phyloP scores from a whole-genome alignment of 805 yeast species.

The Candida alai region DNA sequence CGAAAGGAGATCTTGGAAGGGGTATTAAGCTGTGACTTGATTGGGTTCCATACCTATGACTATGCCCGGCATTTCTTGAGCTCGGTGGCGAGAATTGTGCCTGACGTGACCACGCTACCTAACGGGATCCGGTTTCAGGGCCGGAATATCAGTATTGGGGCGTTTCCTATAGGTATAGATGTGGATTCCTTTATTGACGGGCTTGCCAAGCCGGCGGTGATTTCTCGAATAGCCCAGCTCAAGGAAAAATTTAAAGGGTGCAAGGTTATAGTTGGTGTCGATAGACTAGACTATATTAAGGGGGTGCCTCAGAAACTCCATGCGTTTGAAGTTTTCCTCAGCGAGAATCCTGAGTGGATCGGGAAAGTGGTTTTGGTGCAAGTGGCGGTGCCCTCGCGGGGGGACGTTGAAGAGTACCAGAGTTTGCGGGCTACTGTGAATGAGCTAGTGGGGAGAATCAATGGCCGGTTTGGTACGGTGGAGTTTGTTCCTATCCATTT shows the following conservation, averaged over 20 bases:
- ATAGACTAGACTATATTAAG: slow-evolving; percentile 91
- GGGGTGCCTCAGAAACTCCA: slow-evolving; percentile 98
- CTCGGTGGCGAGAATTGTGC: slow-evolving; percentile 76
- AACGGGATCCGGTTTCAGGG: slow-evolving; percentile 82
- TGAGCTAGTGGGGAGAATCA: slow-evolving; percentile 93
- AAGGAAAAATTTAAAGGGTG: slow-evolving; percentile 64
- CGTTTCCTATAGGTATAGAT: slow-evolving; percentile 99
- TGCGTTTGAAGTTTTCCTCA: slow-evolving; percentile 89
- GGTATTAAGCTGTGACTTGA: slow-evolving; percentile 86
- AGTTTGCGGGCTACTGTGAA: slow-evolving; percentile 89
- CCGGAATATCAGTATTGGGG: slow-evolving; percentile 81
- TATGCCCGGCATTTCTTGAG: slow-evolving; percentile 94
- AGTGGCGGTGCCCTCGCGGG: slow-evolving; percentile 96
- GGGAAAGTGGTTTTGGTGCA: slow-evolving; percentile 95
- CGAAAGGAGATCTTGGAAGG: slow-evolving; percentile 89
- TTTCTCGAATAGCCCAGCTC: slow-evolving; percentile 60
- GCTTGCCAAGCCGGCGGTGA: slow-evolving; percentile 57
- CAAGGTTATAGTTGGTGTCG: slow-evolving; percentile 94
- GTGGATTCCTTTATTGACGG: slow-evolving; percentile 88
- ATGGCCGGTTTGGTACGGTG: slow-evolving; percentile 93
- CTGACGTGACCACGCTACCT: slow-evolving; percentile 76
- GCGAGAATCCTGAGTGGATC: slow-evolving; percentile 96
- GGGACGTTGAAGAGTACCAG: slow-evolving; percentile 97
- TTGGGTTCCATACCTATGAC: slow-evolving; percentile 99
- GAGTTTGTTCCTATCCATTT: slow-evolving; percentile 98